Base-by-base conservation (phyloP, 2,329 filamentous ascomycete genomes). In the Ophiostoma australiae region DNA sequence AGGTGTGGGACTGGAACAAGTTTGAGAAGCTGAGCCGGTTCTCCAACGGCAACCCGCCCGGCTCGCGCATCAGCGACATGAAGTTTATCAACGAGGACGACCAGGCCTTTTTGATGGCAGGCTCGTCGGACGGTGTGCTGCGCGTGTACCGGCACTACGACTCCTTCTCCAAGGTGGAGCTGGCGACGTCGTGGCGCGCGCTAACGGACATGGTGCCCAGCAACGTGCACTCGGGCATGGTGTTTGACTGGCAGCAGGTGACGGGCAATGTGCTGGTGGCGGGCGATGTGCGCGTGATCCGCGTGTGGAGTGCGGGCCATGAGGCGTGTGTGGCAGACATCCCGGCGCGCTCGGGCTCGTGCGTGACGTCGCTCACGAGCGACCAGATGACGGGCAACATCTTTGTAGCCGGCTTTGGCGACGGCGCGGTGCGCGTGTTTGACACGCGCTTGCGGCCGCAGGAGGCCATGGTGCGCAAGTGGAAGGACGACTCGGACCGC, bases 201-300 rank as follows among this genome's bases (percentile, higher is more conserved):
- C 82, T 99, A 72, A 97, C 93, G 15, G 93, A 99, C 80, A 91
- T 98, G 78, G 91, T 98, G 6, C 93, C 94, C 4, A 97, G 92
- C 79, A 97, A 94, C 76, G 91, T 94, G 77, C 97, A 97, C 79
- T 94, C 94, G 1, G 95, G 95, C 31, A 90, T 99, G 81, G 94
- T 98, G 35, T 96, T 98, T 78, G 94, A 99, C 79, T 99, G 95
- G 95, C 94, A 98, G 79, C 95, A 99, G 81, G 94, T 96, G n/a
- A 92, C 93, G 75, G 95, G 95, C 8, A 92, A 93, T 73, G 90
- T 97, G 8, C 85, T 99, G n/a, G 95, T 98, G 41, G 95, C 95
- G 13, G 95, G 95, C 65, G 95, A 99, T 78, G 93, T 97, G 70
- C 92, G 95, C 72, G 92, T 97, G 44, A 97, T 99, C 76, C 88